Conservation (phyloP, 345 rosid species). For the Pugionium cornutum region DNA sequence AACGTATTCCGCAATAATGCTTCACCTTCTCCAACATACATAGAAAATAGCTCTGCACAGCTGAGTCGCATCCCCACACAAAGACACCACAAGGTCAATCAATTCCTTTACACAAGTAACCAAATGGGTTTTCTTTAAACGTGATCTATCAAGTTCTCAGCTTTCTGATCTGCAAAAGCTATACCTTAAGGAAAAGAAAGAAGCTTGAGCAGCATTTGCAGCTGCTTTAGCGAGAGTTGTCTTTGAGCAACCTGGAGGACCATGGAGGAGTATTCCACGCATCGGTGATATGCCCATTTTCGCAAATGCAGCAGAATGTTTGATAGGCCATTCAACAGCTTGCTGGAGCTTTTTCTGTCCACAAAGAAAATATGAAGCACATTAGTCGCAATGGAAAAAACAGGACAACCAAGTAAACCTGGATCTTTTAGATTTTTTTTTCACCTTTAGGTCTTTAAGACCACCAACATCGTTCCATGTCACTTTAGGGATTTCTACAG, state of each 20-base stretch:
- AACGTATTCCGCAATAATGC: conserved; percentile 82
- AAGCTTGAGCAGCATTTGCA: conserved; percentile 88
- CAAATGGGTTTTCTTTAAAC: neutral
- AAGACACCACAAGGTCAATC: neutral
- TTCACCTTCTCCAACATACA: conserved; percentile 99
- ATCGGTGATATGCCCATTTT: conserved; percentile 81
- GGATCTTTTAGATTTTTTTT: neutral
- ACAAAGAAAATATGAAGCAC: neutral
- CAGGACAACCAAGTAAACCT: neutral
- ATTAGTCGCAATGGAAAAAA: neutral
- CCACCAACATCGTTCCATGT: conserved; percentile 96
- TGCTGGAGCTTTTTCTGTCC: conserved; percentile 81
- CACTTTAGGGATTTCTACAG: conserved; percentile 85
- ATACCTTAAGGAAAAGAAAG: conserved; percentile 87
- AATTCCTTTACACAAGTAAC: conserved; percentile 3
- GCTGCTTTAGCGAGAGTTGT: conserved; percentile 98
- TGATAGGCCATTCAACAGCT: conserved; percentile 97
- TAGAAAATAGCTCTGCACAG: conserved; percentile 90
- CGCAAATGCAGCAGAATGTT: conserved; percentile 65
- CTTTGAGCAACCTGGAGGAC: conserved; percentile 99
- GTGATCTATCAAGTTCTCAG: neutral
- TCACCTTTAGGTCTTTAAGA: conserved; percentile 64
- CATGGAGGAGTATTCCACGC: conserved; percentile 88
- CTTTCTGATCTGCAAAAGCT: conserved; percentile 11
- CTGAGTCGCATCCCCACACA: conserved; percentile 40